A percentile compares a stretch with the other conserved stretches of the same genome.
These are phyloP conservation scores for Pleurotus cornucopiae DNA, from an alignment of 768 basidiomycete genomes.

Conservation along the genomic window DNA sequence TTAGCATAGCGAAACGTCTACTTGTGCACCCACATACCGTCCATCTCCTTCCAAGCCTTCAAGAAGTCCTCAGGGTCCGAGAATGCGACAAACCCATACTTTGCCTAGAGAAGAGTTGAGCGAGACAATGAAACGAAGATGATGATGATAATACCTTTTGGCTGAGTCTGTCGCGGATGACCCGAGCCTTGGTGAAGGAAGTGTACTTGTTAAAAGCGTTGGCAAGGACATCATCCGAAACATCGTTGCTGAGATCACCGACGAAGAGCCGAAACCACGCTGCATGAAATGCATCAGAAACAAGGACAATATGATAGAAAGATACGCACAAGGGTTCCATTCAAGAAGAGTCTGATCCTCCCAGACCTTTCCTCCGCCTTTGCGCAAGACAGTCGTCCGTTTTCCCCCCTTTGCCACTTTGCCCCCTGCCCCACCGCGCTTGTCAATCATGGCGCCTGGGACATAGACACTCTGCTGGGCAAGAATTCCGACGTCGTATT, in stretches of 20 bases:
- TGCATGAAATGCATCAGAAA: conserved; percentile 23
- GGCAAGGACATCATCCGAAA: conserved; percentile 90
- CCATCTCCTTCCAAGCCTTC: conserved; percentile 99
- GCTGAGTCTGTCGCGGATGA: conserved; percentile 91
- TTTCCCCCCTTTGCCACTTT: conserved; percentile 89
- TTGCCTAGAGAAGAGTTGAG: conserved; percentile 53
- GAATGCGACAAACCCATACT: conserved; percentile 96
- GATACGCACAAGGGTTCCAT: conserved; percentile 88
- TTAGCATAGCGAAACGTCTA: too few relatives aligned
- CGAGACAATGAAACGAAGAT: neutral
- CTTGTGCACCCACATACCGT: conserved; percentile 52
- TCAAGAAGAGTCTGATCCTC: conserved; percentile 96
- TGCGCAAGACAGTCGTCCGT: conserved; percentile 88
- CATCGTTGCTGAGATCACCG: conserved; percentile 96
- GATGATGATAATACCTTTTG: conserved; percentile 61
- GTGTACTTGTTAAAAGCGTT: conserved; percentile 93
- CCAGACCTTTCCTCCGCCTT: conserved; percentile 96
- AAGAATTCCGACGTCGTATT: conserved; percentile 87
- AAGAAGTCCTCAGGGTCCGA: conserved; percentile 98
- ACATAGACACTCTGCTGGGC: conserved; percentile 92
- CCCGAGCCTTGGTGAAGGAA: conserved; percentile 92
- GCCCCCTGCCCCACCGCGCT: conserved; percentile 80
- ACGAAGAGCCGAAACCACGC: conserved; percentile 98
- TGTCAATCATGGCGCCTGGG: conserved; percentile 87
- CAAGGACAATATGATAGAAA: conserved; percentile 7